phyloP scores from a whole-genome alignment of 2,329 filamentous ascomycete species.

The Pseudogymnoascus sp. region DNA sequence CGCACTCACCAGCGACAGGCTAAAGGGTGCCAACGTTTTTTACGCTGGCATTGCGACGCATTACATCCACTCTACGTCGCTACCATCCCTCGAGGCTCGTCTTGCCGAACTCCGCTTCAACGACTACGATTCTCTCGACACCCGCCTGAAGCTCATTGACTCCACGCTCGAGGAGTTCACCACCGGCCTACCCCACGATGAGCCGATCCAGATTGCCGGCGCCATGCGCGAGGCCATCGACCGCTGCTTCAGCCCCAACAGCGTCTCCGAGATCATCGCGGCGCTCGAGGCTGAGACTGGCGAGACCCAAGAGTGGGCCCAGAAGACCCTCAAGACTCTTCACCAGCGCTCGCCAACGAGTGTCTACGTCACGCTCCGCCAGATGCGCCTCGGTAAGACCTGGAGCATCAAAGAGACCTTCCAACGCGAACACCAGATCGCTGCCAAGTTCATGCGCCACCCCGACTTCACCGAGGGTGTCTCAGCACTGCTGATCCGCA shows the following conservation, averaged over 20 bases:
- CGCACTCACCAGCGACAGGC: slow-evolving; percentile 76
- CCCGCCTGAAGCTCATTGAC: slow-evolving; percentile 67
- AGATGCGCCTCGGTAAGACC: slow-evolving; percentile 65
- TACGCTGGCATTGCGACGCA: slow-evolving; percentile 92
- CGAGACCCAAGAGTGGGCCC: slow-evolving; percentile 62
- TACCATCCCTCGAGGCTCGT: slow-evolving; percentile 73
- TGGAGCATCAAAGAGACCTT: slow-evolving; percentile 87
- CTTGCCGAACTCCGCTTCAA: slow-evolving; percentile 83
- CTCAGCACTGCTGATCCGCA: slow-evolving; percentile 67
- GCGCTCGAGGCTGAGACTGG: slow-evolving; percentile 38
- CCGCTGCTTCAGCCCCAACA: slow-evolving; percentile 64
- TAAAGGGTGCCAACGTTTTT: slow-evolving; percentile 78
- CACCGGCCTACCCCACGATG: slow-evolving; percentile 72
- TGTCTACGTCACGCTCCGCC: slow-evolving; percentile 73
- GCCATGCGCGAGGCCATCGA: slow-evolving; percentile 74
- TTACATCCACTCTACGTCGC: slow-evolving; percentile 84
- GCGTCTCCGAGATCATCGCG: slow-evolving; percentile 59
- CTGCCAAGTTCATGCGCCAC: slow-evolving; percentile 79
- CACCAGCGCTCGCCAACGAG: slow-evolving; percentile 74
- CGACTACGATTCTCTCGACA: slow-evolving; percentile 58
- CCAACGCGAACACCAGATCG: slow-evolving; percentile 76
- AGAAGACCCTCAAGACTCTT: slow-evolving; percentile 67
- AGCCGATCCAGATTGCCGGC: slow-evolving; percentile 60
- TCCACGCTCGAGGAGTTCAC: slow-evolving; percentile 85
- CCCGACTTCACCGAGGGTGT: slow-evolving; percentile 91